These are phyloP conservation scores for Paramecium caudatum DNA, from an alignment of 73 alveolate species.

Conservation along the genomic window DNA sequence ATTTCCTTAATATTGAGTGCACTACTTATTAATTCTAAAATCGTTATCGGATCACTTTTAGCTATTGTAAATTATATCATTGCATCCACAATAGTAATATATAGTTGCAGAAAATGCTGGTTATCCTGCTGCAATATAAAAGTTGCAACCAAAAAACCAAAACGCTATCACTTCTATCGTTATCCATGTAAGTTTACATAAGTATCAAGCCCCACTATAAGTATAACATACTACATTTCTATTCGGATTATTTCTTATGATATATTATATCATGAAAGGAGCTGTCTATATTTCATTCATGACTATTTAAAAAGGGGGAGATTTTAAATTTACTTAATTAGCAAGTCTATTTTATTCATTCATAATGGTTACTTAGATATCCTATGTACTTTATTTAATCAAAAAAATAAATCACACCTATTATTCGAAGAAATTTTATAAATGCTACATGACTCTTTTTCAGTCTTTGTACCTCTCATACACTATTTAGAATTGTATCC, in stretches of 20 bases:
- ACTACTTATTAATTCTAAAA: background rate
- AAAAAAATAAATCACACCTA: background rate
- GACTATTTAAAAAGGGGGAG: background rate
- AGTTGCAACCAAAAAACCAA: slow-evolving; percentile 21
- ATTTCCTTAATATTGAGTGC: slow-evolving; percentile 1
- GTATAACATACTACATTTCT: background rate
- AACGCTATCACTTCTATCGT: slow-evolving; percentile 14
- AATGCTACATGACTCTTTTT: slow-evolving; percentile 23
- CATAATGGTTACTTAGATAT: background rate
- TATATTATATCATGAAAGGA: background rate
- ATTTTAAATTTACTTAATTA: background rate
- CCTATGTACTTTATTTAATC: background rate
- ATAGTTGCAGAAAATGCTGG: slow-evolving; percentile 22
- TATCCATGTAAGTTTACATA: slow-evolving; percentile 9
- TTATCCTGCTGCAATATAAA: slow-evolving; percentile 15
- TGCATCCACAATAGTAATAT: slow-evolving; percentile 1
- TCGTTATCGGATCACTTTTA: slow-evolving; percentile 22
- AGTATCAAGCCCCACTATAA: background rate
- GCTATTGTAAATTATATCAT: slow-evolving; percentile 15
- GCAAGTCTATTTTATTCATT: slow-evolving; percentile 26
- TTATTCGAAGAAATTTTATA: slow-evolving; percentile 1
- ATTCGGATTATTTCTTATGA: background rate
- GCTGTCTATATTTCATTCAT: background rate
- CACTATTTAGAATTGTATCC: background rate
- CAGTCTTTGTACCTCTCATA: background rate